Evolutionary conservation across 1,139 yeast species (phyloP), one percentile per base, ranked within the genome.

Genomic region (Williopsis jadinii): DNA sequence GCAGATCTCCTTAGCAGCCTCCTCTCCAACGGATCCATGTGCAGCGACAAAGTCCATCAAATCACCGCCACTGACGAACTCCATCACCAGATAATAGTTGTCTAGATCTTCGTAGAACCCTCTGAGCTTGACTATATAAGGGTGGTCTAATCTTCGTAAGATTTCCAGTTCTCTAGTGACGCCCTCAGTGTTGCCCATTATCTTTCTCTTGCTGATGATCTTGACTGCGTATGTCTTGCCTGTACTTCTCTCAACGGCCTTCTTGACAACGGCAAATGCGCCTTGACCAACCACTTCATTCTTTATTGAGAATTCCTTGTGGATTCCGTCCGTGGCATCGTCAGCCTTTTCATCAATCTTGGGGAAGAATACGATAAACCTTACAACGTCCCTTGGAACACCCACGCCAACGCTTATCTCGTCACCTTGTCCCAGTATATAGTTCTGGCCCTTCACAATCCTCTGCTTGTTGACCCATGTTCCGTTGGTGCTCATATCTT

Each of bases 21-120:
- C 88, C 61, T 90, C 98, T 14, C 94, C 88, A 32, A 90, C 84
- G 5, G 94, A 78, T 2, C 97, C 97, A 61, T 85, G 84, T 3
- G 90, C 86, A 0, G 95, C 92, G 2, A 90, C 95, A 64, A 86
- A 88, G 63, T 67, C 97, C 98, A 92, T 92, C 45, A 92, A 67
- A 60, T 92, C 98, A n/a, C 98, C 98, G 9, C 97, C 97, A 1
- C 95, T 82, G 14, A 92, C 94, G 53, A 82, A 83, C 58, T 92
- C 98, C 97, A 92, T 90, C 5, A 92, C 90, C 48, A 92, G 70
- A 59, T 86, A 92, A 60, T 86, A 86, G 54, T 75, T 77, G 45
- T 82, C 84, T 11, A 70, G 65, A 58, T 90, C 97, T 58, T 88
- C 96, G 58, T 80, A 88, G 53, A 84, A 86, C 9, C 88, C 92